Base-by-base conservation (phyloP, 371 early-diverging fungal genomes). In the Mortierella sp. region DNA sequence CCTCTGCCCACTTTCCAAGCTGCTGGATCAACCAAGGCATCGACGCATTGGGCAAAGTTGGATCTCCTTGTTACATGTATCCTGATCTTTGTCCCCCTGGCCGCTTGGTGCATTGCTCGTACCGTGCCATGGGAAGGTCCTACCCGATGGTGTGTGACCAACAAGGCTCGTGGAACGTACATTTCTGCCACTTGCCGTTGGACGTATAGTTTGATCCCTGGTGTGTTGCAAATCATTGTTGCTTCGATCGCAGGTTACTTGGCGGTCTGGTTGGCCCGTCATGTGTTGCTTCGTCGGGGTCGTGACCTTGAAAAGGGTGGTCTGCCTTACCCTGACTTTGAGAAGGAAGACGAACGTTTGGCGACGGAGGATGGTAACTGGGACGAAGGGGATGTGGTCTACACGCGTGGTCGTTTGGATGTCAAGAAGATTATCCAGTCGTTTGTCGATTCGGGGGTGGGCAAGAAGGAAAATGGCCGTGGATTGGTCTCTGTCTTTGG, bases 341-440 rank as follows among this genome's bases (percentile, higher is more conserved):
- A 38, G 1, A 38, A 26, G 9, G 70, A 69, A 13, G 76, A 74
- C 24, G 76, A 74, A 47, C 46, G 65, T 38, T 51, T 61, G 16
- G 48, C 63, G 13, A 52, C 54, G 12, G 67, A 76, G 52, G 71
- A 76, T 27, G 78, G 78, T 5, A 76, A 76, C 63, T 69, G 71
- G 78, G 71, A 76, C 43, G 78, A 76, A 21, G 78, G 78, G 1
- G 78, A 76, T 58, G 61, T 64, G 3, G 59, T 73, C 7, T 68
- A 61, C 50, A 57, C 64, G 19, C 54, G 67, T 38, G 74, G 74
- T 6, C 64, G 74, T 1, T 45, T 74, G 47, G 69, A 74, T 57
- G 62, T 61, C 49, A 60, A 57, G 49, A 63, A 68, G 55, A 52
- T 50, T 12, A 64, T 74, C 54, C 64, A 74, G 41, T 38, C 48